Base-by-base conservation (phyloP, 306 rosid species). In the Quercus dentata region DNA sequence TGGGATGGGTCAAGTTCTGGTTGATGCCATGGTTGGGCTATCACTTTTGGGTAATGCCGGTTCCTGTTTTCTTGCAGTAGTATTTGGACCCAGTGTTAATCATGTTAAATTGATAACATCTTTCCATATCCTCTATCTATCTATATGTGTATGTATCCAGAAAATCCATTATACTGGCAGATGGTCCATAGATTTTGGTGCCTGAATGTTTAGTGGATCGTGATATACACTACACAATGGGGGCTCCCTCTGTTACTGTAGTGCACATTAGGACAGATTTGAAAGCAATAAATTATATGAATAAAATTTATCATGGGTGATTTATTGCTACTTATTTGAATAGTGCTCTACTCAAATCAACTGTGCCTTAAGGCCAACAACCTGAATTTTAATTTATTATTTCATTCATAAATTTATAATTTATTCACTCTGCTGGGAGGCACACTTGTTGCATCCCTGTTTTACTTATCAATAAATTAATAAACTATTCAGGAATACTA, bases 1-100 rank as follows among this genome's bases (percentile, higher is more conserved):
- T 93, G 83, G 99, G 99, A 80, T 95, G 99, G 99, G 78, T 95
- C 80, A 95, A 95, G 74, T 95, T 85, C 89, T 95, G 99, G 99
- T 73, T 95, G 88, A 93, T 95, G 98, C 99, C 99, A 35, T 95
- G 98, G 98, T 83, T 93, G 84, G 99, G 98, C 78, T 95, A 93
- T 81, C 98, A 95, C 93, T 93, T 95, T 76, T 95, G 99, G 99
- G 99, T 95, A 95, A 84, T 81, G 55, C 81, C 61, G 55, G 73
- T 82, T 82, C 72, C 71, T 61, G 21, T 55, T 76, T 65, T 62
- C 82, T 70, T 65, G 72, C 80, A 59, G 23, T 78, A 56, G 28
- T 76, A 51, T 82, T 62, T 83, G 52, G 52, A 35, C 27, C 35
- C 72, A 68, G 17, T 19, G 6, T 64, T 30, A 33, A 19, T 23